phyloP scores from a whole-genome alignment of 495 filamentous ascomycete species.

The Neurospora africana region DNA sequence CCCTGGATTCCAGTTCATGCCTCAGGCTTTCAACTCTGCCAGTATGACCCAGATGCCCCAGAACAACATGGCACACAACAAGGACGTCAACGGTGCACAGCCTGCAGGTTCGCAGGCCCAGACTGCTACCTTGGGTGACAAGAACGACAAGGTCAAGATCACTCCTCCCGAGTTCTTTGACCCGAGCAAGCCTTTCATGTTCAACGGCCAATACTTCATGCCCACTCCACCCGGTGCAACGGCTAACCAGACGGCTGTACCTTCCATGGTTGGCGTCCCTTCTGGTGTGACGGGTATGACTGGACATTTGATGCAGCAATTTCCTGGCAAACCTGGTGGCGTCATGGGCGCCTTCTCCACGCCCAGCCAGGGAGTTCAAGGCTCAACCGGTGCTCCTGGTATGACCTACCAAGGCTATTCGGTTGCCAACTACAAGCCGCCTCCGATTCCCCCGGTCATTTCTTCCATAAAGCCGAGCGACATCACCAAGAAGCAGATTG shows the following conservation, averaged over 20 bases:
- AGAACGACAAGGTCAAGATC: slow-evolving; percentile 29
- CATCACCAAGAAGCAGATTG: slow-evolving; percentile 38
- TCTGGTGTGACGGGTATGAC: slow-evolving; percentile 6
- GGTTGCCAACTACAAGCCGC: slow-evolving; percentile 16
- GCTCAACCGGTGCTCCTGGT: not conserved
- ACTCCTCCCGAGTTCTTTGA: slow-evolving; percentile 37
- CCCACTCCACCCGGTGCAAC: slow-evolving; percentile 20
- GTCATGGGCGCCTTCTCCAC: slow-evolving; percentile 7
- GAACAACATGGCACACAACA: slow-evolving; percentile 10
- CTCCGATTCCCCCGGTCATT: slow-evolving; percentile 20
- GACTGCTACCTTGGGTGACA: slow-evolving; percentile 20
- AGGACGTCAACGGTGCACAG: slow-evolving; percentile 12
- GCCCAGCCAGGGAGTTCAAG: not conserved
- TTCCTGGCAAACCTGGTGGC: slow-evolving; percentile 10
- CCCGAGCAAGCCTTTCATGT: slow-evolving; percentile 32
- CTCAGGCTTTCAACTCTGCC: slow-evolving; percentile 5
- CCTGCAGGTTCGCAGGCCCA: slow-evolving; percentile 15
- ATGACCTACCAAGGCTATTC: slow-evolving; percentile 6
- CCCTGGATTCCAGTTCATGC: slow-evolving; percentile 14
- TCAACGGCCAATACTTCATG: slow-evolving; percentile 40
- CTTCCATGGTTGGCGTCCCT: slow-evolving; percentile 15
- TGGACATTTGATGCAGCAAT: slow-evolving; percentile 12
- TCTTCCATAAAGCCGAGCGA: slow-evolving; percentile 39
- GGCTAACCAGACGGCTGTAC: slow-evolving; percentile 12
- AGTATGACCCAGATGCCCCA: slow-evolving; percentile 3